Percentiles rank a stretch among this genome's conserved stretches.
These are phyloP conservation scores for Rhytidiadelphus loreus DNA, from an alignment of 225 moss, liverwort and hornwort genomes.

Conservation along the genomic window DNA sequence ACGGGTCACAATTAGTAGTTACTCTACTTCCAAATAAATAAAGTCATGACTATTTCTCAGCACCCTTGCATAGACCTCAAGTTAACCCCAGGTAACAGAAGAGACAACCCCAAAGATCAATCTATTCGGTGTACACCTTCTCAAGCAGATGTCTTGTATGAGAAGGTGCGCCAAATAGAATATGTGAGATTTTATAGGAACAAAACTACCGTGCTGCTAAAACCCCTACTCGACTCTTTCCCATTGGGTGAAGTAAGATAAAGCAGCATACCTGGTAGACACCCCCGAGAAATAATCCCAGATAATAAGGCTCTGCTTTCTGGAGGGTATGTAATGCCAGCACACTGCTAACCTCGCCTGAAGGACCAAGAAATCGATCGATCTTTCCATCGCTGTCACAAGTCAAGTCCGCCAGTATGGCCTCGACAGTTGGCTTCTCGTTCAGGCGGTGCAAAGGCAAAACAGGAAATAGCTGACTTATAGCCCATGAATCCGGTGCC, in stretches of 20 bases:
- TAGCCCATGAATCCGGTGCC: constrained; percentile 84
- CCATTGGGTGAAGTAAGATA: not conserved
- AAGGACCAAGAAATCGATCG: constrained; percentile 52
- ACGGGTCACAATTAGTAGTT: not conserved
- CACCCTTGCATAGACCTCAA: not conserved
- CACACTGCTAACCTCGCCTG: constrained; percentile 37
- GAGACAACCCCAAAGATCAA: not conserved
- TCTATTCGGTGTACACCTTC: not conserved
- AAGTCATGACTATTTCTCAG: not conserved
- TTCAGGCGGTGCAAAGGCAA: constrained; percentile 69
- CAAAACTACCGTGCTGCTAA: not conserved
- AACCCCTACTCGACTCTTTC: not conserved
- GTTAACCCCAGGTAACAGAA: not conserved
- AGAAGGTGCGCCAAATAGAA: not conserved
- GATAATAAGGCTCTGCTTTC: constrained; percentile 52
- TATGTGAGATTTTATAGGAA: not conserved
- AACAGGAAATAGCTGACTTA: constrained; percentile 65
- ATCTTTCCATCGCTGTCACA: constrained; percentile 91
- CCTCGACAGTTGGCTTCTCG: constrained; percentile 55
- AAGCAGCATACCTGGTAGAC: constrained; percentile 64
- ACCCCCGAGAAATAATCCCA: constrained; percentile 78
- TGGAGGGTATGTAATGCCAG: constrained; percentile 50
- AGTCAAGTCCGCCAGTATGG: constrained; percentile 73
- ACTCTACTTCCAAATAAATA: not conserved
- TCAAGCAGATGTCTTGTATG: not conserved